phyloP scores from a whole-genome alignment of 306 rosid species.

The Datisca glomerata region DNA sequence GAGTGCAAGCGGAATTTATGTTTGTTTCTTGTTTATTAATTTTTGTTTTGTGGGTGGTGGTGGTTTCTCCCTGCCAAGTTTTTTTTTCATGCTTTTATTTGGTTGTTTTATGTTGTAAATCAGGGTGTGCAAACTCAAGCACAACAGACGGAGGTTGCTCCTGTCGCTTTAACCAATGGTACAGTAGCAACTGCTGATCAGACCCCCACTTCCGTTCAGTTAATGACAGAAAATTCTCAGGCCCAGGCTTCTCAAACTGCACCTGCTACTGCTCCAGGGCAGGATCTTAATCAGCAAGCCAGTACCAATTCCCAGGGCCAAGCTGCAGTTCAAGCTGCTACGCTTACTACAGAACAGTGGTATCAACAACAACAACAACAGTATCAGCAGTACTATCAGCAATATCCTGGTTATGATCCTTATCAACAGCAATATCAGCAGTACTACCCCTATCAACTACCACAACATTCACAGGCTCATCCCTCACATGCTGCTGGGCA shows the following conservation, averaged over 20 bases:
- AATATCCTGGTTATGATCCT: slow-evolving; percentile 82
- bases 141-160: slow-evolving; percentile 39
- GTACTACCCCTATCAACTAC: slow-evolving; percentile 65
- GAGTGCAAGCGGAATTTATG: too few species aligned
- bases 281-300: slow-evolving; percentile 46
- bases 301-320: slow-evolving; percentile 48
- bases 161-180: slow-evolving; percentile 31
- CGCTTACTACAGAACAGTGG: slow-evolving; percentile 70
- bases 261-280: slow-evolving; percentile 33
- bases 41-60: not conserved
- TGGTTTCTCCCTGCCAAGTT: not conserved
- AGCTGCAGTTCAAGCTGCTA: slow-evolving; percentile 37
- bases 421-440: slow-evolving; percentile 88
- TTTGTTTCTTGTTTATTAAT: slow-evolving; percentile 3
- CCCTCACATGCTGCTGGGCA: slow-evolving; percentile 23
- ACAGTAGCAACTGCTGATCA: slow-evolving; percentile 42
- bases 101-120: slow-evolving; percentile 13
- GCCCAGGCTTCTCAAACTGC: slow-evolving; percentile 43
- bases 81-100: not conserved
- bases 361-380: slow-evolving; percentile 83
- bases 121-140: slow-evolving; percentile 78
- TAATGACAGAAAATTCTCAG: slow-evolving; percentile 36
- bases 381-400: slow-evolving; percentile 87
- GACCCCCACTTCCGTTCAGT: slow-evolving; percentile 30
- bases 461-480: slow-evolving; percentile 36